phyloP scores from a whole-genome alignment of 1,284 basidiomycete genomes.

The Omphalotus olearius region DNA sequence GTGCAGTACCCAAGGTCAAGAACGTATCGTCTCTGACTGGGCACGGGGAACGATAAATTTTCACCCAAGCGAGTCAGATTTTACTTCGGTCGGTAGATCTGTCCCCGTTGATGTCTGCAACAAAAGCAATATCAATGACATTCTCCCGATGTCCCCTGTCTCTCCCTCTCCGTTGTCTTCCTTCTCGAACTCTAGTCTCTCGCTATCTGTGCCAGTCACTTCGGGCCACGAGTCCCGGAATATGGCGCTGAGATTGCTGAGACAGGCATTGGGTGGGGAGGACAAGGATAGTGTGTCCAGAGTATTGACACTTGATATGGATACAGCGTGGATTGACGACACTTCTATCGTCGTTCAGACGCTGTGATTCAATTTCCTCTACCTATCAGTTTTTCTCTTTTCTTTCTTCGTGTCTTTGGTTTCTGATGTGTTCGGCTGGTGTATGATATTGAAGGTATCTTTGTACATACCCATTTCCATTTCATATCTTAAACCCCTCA shows the following conservation, averaged over 20 bases:
- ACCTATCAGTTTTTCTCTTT: too few species aligned
- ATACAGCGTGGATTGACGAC: slow-evolving; percentile 66
- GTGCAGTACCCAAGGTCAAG: slow-evolving; percentile 42
- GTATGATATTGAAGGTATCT: too few species aligned
- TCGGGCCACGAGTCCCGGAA: slow-evolving; percentile 31
- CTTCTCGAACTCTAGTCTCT: not conserved
- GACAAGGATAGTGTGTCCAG: slow-evolving; percentile 49
- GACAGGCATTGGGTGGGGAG: slow-evolving; percentile 56
- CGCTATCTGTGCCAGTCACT: not conserved
- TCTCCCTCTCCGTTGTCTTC: slow-evolving; percentile 7
- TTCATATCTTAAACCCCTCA: too few species aligned
- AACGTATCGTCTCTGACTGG: slow-evolving; percentile 45
- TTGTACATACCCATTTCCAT: too few species aligned
- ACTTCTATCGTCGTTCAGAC: slow-evolving; percentile 63
- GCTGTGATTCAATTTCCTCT: slow-evolving; percentile 27
- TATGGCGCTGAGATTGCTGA: slow-evolving; percentile 53
- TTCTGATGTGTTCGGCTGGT: too few species aligned
- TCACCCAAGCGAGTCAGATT: not conserved
- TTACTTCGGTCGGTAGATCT: not conserved
- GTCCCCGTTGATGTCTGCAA: not conserved
- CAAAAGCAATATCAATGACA: slow-evolving; percentile 12
- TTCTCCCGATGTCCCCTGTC: slow-evolving; percentile 13
- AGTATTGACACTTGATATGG: slow-evolving; percentile 63
- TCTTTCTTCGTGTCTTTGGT: too few species aligned
- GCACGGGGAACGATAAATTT: slow-evolving; percentile 31